phyloP scores from a whole-genome alignment of 83 land plant species.

The Diphasiastrum complanatum region DNA sequence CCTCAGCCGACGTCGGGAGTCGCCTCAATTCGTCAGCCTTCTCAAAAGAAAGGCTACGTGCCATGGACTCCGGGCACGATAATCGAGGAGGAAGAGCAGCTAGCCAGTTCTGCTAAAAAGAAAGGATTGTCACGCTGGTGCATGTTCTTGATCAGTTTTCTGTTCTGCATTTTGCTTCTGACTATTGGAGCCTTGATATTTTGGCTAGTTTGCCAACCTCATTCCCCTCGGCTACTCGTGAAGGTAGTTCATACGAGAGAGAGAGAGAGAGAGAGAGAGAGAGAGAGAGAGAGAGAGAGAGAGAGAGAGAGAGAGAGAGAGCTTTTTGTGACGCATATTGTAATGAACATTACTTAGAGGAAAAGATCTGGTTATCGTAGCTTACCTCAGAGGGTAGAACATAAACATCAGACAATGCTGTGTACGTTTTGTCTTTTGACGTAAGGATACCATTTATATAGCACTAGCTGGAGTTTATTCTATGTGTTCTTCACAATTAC shows the following conservation, averaged over 20 bases:
- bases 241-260: not conserved
- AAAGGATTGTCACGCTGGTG: slow-evolving; percentile 18
- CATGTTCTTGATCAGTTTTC: slow-evolving; percentile 13
- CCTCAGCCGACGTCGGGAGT: slow-evolving; percentile 21
- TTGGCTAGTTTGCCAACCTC: slow-evolving; percentile 13
- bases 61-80: slow-evolving; percentile 29
- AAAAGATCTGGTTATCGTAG: too few relatives aligned
- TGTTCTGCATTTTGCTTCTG: slow-evolving; percentile 10
- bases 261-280: too few relatives aligned
- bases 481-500: too few relatives aligned
- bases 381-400: too few relatives aligned
- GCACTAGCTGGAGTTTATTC: too few relatives aligned
- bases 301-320: too few relatives aligned
- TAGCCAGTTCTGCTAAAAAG: slow-evolving; percentile 18
- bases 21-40: not conserved
- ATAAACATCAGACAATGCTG: too few relatives aligned
- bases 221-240: slow-evolving; percentile 8
- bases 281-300: too few relatives aligned
- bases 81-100: slow-evolving; percentile 27
- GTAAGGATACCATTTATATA: too few relatives aligned
- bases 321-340: too few relatives aligned
- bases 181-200: slow-evolving; percentile 11
- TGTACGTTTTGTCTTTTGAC: too few relatives aligned
- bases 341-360: too few relatives aligned
- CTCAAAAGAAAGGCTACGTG: slow-evolving; percentile 23